These are phyloP conservation scores for Chaetomiaceae sp. DNA, from an alignment of 2,329 filamentous ascomycete species.

Conservation along the genomic window DNA sequence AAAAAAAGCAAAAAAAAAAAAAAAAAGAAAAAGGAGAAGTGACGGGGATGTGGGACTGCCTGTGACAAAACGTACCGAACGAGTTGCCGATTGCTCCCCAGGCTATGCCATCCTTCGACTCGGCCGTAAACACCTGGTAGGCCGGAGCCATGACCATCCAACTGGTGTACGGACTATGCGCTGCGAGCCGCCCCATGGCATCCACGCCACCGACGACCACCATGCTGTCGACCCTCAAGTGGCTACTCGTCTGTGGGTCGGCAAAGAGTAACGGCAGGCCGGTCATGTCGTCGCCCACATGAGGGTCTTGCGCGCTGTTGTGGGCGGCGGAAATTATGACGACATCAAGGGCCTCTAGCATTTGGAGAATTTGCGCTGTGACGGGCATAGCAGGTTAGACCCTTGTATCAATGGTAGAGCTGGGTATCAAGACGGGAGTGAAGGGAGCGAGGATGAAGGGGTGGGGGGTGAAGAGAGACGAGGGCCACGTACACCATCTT, in stretches of 20 bases:
- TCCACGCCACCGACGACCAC: not conserved
- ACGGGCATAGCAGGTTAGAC: not conserved
- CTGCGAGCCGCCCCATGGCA: not conserved
- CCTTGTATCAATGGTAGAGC: too few species aligned
- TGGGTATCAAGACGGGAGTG: too few species aligned
- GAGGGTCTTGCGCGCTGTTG: not conserved
- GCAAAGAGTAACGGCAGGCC: not conserved
- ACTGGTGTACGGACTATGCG: not conserved
- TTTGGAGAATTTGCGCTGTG: not conserved
- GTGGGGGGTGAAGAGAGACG: not conserved
- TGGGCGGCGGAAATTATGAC: not conserved
- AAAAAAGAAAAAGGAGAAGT: not conserved
- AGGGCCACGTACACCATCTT: not conserved
- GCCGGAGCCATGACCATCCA: not conserved
- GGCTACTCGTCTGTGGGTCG: not conserved
- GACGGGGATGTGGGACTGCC: too few species aligned
- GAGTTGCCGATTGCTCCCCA: not conserved
- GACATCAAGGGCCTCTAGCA: not conserved
- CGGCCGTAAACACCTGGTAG: not conserved
- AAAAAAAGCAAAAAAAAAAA: not conserved
- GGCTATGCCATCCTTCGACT: not conserved
- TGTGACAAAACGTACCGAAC: not conserved
- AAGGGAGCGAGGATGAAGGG: too few species aligned
- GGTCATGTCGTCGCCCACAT: not conserved
- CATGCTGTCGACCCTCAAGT: not conserved